Base-by-base conservation (phyloP, 306 rosid genomes). In the Vicia faba region DNA sequence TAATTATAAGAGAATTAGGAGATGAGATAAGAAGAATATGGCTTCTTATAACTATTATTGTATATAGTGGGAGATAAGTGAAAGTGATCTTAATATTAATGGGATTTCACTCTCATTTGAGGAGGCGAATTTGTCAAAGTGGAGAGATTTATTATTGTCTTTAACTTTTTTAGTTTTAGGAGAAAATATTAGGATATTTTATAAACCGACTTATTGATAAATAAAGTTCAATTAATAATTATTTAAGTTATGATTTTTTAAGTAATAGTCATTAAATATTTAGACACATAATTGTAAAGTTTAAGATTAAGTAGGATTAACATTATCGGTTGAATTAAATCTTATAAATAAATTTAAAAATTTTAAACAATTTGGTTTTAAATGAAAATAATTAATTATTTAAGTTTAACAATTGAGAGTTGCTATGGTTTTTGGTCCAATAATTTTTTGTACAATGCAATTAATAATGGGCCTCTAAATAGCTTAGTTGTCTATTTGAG, bases 41-140 rank as follows among this genome's bases (percentile, higher is more conserved):
- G 70, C 28, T 56, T 44, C 60, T 54, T 9, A 35, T 25, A 25
- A 39, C 20, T 66, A n/a, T 50, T 63, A 53, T 57, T 67, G 62
- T 48, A 86, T 48, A 86, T 68, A 71, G 61, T 36, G 29, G n/a
- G 12, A 72, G 74, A 77, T 77, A 82, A 80, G 83, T 73, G 80
- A 70, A 20, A 72, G 63, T 44, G 81, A 78, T 2, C 72, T 61
- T 5, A 3, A 18, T 33, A 7, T 16, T 23, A 71, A 31, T 36
- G 69, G 68, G 66, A 75, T 68, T 73, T 76, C 73, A 61, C 68
- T 69, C 64, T 20, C 23, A 20, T 20, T 20, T 20, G 2, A 20
- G 23, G 23, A 2, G 23, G 23, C 23, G 1, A 1, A 20, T 20
- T 20, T 20, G 23, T 71, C 38, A 60, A 5, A 50, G 80, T 20